Evolutionary conservation across 164 flowering plant species (phyloP), one percentile per base, ranked within the genome.

Genomic region (Stephania cephalantha): DNA sequence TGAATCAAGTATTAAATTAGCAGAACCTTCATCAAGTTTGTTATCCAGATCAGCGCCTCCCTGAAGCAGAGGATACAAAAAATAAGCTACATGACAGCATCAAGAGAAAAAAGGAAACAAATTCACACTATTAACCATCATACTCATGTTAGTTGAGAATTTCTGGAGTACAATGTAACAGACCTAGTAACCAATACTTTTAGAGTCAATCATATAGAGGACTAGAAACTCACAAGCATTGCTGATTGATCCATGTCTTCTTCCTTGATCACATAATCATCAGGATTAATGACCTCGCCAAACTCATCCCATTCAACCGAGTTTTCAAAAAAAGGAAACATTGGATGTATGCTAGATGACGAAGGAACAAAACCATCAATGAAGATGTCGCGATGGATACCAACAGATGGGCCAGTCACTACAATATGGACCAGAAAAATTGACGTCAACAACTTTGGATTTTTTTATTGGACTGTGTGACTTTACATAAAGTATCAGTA

Each of bases 241-340:
- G 83, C 79, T 75, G 78, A 74, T 68, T 78, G 88, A 79, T 88
- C 96, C 88, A 90, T 84, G 82, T 89, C 91, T 72, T 90, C 92
- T 77, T 91, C 98, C 83, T 95, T 90, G 73, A 83, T 84, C 58
- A 86, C 85, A 80, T 95, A 95, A 79, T 95, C 97, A 83, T 93
- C 99, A 13, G 98, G 96, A 81, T 95, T 95, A 66, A 95, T 92
- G 74, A 95, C 88, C 82, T 95, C 99, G 29, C 99, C 99, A 83
- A 90, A 95, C 81, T 95, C 99, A 87, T 93, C 99, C 99, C 99
- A 95, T 70, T 92, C 99, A 64, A 85, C 75, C 12, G 89, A 73
- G 81, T 87, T 85, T 18, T 95, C 99, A 79, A 82, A 93, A 71
- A 83, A 91, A 20, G 99, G 98, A 83, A 95, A 95, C 97, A 95